Percentiles rank a stretch among this genome's conserved stretches.
phyloP scores from a whole-genome alignment of 2,329 filamentous ascomycete genomes.

The Emericellopsis cladophorae region DNA sequence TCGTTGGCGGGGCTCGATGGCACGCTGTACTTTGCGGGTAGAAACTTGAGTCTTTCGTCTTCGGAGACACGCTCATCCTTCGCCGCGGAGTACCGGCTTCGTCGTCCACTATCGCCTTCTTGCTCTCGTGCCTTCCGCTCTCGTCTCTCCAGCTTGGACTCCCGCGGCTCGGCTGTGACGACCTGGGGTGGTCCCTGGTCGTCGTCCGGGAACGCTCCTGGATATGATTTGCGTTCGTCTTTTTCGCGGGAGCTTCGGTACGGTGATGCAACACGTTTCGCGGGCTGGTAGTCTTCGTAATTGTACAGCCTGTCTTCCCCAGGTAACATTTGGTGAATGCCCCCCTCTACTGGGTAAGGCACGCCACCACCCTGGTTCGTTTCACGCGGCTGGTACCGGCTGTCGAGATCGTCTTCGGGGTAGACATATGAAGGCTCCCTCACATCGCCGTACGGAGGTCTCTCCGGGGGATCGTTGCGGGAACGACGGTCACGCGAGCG shows the following conservation, averaged over 20 bases:
- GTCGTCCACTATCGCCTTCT: slow-evolving; percentile 6
- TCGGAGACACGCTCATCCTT: slow-evolving; percentile 10
- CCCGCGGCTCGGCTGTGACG: not conserved
- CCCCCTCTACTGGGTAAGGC: slow-evolving; percentile 25
- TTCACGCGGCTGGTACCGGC: slow-evolving; percentile 16
- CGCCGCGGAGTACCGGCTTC: slow-evolving; percentile 9
- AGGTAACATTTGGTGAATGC: slow-evolving; percentile 22
- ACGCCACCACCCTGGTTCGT: slow-evolving; percentile 18
- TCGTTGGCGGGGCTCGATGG: slow-evolving; percentile 14
- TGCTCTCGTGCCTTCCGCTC: not conserved
- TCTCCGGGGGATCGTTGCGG: slow-evolving; percentile 15
- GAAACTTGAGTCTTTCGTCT: slow-evolving; percentile 22
- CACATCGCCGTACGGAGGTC: slow-evolving; percentile 21
- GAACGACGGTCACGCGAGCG: slow-evolving; percentile 22
- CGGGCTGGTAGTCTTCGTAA: slow-evolving; percentile 21
- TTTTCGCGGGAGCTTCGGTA: slow-evolving; percentile 22
- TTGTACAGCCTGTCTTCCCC: slow-evolving; percentile 21
- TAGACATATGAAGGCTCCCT: slow-evolving; percentile 28
- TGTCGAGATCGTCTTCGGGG: slow-evolving; percentile 27
- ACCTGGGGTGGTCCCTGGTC: slow-evolving; percentile 5
- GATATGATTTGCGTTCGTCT: slow-evolving; percentile 11
- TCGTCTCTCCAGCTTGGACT: not conserved
- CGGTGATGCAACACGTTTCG: slow-evolving; percentile 21
- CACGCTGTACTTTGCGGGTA: slow-evolving; percentile 35
- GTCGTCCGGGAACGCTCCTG: slow-evolving; percentile 20